A percentile compares a stretch with the other conserved stretches of the same genome.
phyloP scores from a whole-genome alignment of 2,329 filamentous ascomycete genomes.

The Pseudogymnoascus sp. region DNA sequence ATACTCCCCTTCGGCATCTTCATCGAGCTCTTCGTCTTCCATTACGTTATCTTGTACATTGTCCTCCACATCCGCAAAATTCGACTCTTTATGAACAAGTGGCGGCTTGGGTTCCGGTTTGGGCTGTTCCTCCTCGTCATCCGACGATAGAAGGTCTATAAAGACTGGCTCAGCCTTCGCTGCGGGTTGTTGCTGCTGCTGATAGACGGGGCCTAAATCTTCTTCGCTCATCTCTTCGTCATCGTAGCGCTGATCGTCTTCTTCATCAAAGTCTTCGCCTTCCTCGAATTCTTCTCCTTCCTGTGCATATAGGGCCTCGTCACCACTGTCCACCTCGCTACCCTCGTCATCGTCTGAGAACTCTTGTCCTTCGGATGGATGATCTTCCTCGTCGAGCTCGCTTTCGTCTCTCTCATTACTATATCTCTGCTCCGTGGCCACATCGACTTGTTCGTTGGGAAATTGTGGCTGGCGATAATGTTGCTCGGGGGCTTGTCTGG shows the following conservation, averaged over 20 bases:
- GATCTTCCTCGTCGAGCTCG: not conserved
- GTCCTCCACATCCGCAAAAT: not conserved
- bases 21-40: not conserved
- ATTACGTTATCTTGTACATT: slow-evolving; percentile 3
- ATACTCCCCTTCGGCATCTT: not conserved
- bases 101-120: not conserved
- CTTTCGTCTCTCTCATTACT: not conserved
- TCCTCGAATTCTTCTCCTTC: slow-evolving; percentile 13
- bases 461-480: not conserved
- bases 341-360: not conserved
- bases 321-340: not conserved
- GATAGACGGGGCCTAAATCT: slow-evolving; percentile 1
- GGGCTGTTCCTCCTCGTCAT: slow-evolving; percentile 25
- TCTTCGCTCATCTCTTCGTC: slow-evolving; percentile 25
- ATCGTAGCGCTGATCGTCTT: slow-evolving; percentile 23
- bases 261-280: slow-evolving; percentile 23
- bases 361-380: not conserved
- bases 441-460: not conserved
- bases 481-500: not conserved
- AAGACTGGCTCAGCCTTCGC: slow-evolving; percentile 20
- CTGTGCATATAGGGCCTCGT: not conserved
- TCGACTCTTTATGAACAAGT: not conserved
- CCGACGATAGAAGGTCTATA: slow-evolving; percentile 30
- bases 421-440: not conserved
- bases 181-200: not conserved